Evolutionary conservation across 352 stramenopile species (phyloP).

Genomic region (Phytopythium aichiense): DNA sequence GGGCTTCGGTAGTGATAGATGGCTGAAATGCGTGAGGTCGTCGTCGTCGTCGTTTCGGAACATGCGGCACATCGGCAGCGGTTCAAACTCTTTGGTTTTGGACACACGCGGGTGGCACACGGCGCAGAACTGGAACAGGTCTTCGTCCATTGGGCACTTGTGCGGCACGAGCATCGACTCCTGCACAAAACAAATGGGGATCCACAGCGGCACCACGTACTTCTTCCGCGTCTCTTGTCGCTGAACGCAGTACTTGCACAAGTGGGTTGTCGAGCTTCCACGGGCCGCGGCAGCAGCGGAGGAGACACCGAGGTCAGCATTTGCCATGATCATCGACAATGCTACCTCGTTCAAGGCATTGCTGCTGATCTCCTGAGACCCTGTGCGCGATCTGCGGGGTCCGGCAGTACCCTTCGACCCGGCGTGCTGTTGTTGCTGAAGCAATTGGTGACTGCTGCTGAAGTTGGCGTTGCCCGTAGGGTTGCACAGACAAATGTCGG

Average conservation of each 20-base stretch:
- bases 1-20: constrained; percentile 50
- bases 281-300: constrained; percentile 6
- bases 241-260: constrained; percentile 69
- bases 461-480: constrained; percentile 10
- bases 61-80: constrained; percentile 74
- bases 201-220: constrained; percentile 76
- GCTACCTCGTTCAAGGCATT: not conserved
- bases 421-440: constrained; percentile 13
- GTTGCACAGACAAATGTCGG: constrained; percentile 44
- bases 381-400: constrained; percentile 36
- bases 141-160: constrained; percentile 57
- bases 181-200: constrained; percentile 79
- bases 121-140: constrained; percentile 58
- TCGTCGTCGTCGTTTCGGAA: constrained; percentile 40
- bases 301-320: constrained; percentile 23
- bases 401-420: constrained; percentile 19
- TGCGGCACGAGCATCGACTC: constrained; percentile 74
- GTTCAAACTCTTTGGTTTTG: constrained; percentile 57
- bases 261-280: constrained; percentile 25
- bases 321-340: constrained; percentile 1
- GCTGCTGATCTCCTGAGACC: constrained; percentile 30
- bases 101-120: constrained; percentile 47
- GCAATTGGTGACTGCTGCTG: constrained; percentile 6
- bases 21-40: constrained; percentile 26
- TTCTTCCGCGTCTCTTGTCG: constrained; percentile 58